phyloP scores from a whole-genome alignment of 805 yeast genomes.

The Hemisphaericaspora nanyangensis region DNA sequence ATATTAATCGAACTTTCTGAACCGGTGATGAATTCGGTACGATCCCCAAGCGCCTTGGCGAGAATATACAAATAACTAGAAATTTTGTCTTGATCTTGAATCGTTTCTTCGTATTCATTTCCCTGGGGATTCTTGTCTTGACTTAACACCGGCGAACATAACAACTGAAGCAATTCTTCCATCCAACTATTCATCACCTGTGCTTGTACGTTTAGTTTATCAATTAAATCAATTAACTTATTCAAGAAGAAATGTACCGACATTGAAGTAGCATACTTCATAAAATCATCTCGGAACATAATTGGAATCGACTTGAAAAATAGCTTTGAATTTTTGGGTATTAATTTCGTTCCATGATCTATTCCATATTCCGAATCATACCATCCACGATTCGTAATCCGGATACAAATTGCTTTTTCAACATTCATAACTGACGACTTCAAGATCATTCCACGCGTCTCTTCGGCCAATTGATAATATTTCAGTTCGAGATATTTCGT shows the following conservation, averaged over 20 bases:
- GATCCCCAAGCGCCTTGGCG: constrained; percentile 31
- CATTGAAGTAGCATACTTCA: constrained; percentile 16
- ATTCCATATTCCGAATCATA: constrained; percentile 6
- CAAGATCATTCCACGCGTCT: constrained; percentile 29
- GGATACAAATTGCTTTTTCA: constrained; percentile 17
- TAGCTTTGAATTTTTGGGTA: constrained; percentile 33
- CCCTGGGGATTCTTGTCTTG: constrained; percentile 56
- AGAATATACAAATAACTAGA: constrained; percentile 55
- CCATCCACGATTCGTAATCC: constrained; percentile 20
- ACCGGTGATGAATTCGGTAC: constrained; percentile 39
- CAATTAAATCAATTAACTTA: constrained; percentile 15
- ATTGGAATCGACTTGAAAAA: constrained; percentile 28
- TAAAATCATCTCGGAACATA: constrained; percentile 15
- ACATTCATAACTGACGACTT: constrained; percentile 27
- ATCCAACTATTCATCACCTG: constrained; percentile 50
- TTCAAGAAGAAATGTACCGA: constrained; percentile 16
- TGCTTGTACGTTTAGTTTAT: constrained; percentile 51
- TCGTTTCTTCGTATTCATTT: constrained; percentile 72
- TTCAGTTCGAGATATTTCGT: constrained; percentile 23
- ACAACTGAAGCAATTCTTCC: constrained; percentile 34
- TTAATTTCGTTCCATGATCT: constrained; percentile 27
- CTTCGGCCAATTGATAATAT: constrained; percentile 35
- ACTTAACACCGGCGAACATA: constrained; percentile 47
- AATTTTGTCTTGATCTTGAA: constrained; percentile 72
- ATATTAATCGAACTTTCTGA: constrained; percentile 19